Percentiles rank a stretch among this genome's conserved stretches.
Conservation (phyloP, 1,284 basidiomycete genomes). For the Sparassis latifolia region DNA sequence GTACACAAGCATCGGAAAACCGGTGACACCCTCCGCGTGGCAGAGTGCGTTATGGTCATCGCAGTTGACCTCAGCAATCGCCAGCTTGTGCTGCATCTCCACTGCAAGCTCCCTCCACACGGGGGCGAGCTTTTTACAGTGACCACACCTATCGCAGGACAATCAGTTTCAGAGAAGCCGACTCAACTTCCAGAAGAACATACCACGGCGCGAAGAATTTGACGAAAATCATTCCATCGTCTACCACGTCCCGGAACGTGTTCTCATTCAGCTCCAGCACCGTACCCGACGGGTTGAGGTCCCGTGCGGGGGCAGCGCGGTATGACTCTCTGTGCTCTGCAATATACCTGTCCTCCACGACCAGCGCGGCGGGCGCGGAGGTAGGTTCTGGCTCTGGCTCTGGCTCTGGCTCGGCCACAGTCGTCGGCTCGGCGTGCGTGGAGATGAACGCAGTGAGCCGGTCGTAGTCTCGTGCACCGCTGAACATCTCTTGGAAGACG, state of each 20-base stretch:
- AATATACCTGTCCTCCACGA: conserved; percentile 1
- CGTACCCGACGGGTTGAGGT: conserved; percentile 55
- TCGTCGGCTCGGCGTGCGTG: conserved; percentile 27
- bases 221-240: conserved; percentile 68
- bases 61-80: conserved; percentile 82
- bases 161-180: neutral
- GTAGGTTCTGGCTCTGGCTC: conserved; percentile 11
- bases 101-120: conserved; percentile 70
- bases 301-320: neutral
- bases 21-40: conserved; percentile 53
- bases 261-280: conserved; percentile 49
- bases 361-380: conserved; percentile 10
- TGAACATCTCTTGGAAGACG: conserved; percentile 52
- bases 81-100: conserved; percentile 61
- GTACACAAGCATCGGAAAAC: conserved; percentile 79
- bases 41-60: conserved; percentile 69
- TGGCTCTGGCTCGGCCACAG: conserved; percentile 9
- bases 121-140: conserved; percentile 88
- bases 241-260: conserved; percentile 45
- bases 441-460: conserved; percentile 46
- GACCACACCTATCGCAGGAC: conserved; percentile 56
- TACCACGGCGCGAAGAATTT: conserved; percentile 92
- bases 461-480: conserved; percentile 43
- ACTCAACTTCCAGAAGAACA: conserved; percentile 8
- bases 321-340: neutral